Percentiles rank a stretch among this genome's conserved stretches.
These are phyloP conservation scores for Leptographium wingfieldii DNA, from an alignment of 2,329 filamentous ascomycete genomes.

Conservation along the genomic window DNA sequence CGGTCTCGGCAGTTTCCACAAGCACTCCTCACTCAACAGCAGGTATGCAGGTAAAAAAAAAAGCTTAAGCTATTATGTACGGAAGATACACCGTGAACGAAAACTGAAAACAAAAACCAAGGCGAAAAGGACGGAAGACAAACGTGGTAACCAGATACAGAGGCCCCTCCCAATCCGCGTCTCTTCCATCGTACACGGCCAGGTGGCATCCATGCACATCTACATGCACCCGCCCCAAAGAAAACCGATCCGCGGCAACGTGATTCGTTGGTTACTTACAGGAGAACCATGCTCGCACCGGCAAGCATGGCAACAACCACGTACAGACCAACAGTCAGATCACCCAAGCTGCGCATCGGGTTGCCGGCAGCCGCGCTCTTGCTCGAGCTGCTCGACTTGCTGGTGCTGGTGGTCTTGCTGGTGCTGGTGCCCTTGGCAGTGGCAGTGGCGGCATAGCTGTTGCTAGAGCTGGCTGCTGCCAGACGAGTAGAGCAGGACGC, in stretches of 20 bases:
- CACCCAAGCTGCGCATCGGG: constrained; percentile 28
- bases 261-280: constrained; percentile 27
- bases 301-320: constrained; percentile 36
- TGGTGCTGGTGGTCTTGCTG: constrained; percentile 14
- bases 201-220: background rate
- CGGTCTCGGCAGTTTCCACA: too few species aligned
- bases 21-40: too few species aligned
- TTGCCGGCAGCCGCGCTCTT: constrained; percentile 26
- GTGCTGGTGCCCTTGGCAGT: constrained; percentile 23
- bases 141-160: background rate
- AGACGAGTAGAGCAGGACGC: constrained; percentile 47
- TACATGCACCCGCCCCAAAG: background rate
- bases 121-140: background rate
- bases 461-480: constrained; percentile 47
- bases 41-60: background rate
- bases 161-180: background rate
- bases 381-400: constrained; percentile 13
- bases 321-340: constrained; percentile 37
- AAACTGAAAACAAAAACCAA: constrained; percentile 1
- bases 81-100: background rate
- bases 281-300: constrained; percentile 39
- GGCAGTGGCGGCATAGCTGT: constrained; percentile 32
- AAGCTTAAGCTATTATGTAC: background rate
- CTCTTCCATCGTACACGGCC: too few species aligned
- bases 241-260: background rate